Conservation (phyloP, 345 rosid genomes). For the Citrus glauca region DNA sequence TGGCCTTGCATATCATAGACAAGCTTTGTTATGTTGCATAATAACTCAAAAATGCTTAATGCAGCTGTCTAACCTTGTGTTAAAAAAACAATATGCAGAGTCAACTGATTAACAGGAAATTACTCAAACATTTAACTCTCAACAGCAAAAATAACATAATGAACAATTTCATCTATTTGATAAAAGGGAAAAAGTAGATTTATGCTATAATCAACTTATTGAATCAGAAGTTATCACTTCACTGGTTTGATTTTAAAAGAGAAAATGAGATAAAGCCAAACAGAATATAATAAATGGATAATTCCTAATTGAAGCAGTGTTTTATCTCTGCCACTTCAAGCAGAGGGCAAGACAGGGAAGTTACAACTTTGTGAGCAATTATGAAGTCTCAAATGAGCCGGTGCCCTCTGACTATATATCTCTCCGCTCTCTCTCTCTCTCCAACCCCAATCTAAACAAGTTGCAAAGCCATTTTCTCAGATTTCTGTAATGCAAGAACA, state of each 20-base stretch:
- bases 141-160: background rate
- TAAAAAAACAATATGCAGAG: background rate
- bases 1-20: background rate
- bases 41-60: background rate
- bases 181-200: background rate
- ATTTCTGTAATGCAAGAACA: background rate
- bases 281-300: background rate
- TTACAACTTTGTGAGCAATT: background rate
- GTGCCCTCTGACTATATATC: background rate
- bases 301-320: background rate
- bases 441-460: background rate
- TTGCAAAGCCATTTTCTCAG: background rate
- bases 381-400: background rate
- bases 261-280: background rate
- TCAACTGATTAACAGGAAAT: background rate
- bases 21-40: background rate
- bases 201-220: background rate
- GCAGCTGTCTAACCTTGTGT: background rate
- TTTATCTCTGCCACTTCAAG: background rate
- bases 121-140: background rate
- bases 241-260: background rate
- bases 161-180: background rate
- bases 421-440: background rate
- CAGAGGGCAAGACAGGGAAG: background rate
- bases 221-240: background rate